These are phyloP conservation scores for Phytopythium litorale DNA, from an alignment of 352 stramenopile genomes.

Conservation along the genomic window DNA sequence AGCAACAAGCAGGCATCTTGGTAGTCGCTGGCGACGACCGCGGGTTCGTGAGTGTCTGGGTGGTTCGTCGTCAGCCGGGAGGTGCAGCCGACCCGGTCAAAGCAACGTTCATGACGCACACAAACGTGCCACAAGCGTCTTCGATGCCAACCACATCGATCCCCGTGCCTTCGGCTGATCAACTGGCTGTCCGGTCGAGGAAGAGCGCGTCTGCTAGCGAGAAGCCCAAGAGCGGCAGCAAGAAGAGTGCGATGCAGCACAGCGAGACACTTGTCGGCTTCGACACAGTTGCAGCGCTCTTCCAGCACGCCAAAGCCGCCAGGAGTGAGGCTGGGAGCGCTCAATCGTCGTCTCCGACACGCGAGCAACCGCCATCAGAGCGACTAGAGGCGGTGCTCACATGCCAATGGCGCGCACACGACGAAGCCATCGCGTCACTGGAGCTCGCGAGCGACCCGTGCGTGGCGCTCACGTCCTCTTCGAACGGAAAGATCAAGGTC, in stretches of 20 bases:
- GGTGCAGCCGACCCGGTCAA: not conserved
- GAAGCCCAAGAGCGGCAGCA: not conserved
- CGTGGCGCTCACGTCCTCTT: conserved; percentile 45
- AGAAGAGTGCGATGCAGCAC: conserved; percentile 35
- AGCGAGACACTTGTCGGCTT: conserved; percentile 54
- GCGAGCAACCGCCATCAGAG: not conserved
- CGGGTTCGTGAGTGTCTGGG: conserved; percentile 36
- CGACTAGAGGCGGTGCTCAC: conserved; percentile 1
- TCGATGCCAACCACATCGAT: not conserved
- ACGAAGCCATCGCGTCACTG: conserved; percentile 31
- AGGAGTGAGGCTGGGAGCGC: conserved; percentile 1
- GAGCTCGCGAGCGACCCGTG: conserved; percentile 29
- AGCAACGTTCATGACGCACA: conserved; percentile 7
- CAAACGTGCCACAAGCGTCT: not conserved
- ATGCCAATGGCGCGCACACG: conserved; percentile 42
- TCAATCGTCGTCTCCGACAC: not conserved
- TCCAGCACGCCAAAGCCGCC: conserved; percentile 23
- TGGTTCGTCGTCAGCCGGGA: conserved; percentile 14
- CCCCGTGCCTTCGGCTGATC: not conserved
- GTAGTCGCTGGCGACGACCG: conserved; percentile 43
- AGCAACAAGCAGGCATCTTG: conserved; percentile 23
- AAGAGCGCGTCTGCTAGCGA: not conserved
- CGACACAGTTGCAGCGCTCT: conserved; percentile 44
- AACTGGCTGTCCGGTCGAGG: not conserved
- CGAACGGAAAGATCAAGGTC: conserved; percentile 52